Percentiles rank a stretch among this genome's conserved stretches.
These are phyloP conservation scores for Alternaria brassicae DNA, from an alignment of 2,329 filamentous ascomycete genomes.

Conservation along the genomic window DNA sequence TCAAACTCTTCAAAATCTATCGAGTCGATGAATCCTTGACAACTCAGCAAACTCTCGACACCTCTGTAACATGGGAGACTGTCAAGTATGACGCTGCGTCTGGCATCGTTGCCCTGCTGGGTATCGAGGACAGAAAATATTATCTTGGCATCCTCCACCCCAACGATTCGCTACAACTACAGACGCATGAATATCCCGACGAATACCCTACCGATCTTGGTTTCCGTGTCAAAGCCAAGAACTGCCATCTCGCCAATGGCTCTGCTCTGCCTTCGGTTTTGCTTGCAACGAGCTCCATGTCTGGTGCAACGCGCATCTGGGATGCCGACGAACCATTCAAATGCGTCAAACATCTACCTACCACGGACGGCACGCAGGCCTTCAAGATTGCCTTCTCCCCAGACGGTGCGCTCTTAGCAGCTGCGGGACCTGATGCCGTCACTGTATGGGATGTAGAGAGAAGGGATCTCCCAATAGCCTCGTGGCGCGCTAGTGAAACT, in stretches of 20 bases:
- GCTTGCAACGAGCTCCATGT: conserved; percentile 52
- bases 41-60: conserved; percentile 42
- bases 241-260: conserved; percentile 25
- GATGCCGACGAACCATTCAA: conserved; percentile 48
- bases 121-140: conserved; percentile 34
- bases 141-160: conserved; percentile 49
- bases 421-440: conserved; percentile 53
- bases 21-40: conserved; percentile 40
- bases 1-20: conserved; percentile 50
- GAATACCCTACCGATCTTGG: conserved; percentile 51
- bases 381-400: conserved; percentile 56
- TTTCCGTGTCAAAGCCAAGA: conserved; percentile 44
- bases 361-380: conserved; percentile 45
- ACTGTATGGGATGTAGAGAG: conserved; percentile 54
- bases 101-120: conserved; percentile 49
- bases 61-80: conserved; percentile 45
- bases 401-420: conserved; percentile 53
- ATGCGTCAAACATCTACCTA: conserved; percentile 38
- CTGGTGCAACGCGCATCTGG: conserved; percentile 53
- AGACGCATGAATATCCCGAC: conserved; percentile 44
- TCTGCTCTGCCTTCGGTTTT: conserved; percentile 34
- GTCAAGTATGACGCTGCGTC: conserved; percentile 52
- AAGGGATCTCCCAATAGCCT: conserved; percentile 44
- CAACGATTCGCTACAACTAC: conserved; percentile 40
- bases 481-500: conserved; percentile 44